Base-by-base conservation (phyloP, 2,329 filamentous ascomycete genomes). In the Xylaria sp. region DNA sequence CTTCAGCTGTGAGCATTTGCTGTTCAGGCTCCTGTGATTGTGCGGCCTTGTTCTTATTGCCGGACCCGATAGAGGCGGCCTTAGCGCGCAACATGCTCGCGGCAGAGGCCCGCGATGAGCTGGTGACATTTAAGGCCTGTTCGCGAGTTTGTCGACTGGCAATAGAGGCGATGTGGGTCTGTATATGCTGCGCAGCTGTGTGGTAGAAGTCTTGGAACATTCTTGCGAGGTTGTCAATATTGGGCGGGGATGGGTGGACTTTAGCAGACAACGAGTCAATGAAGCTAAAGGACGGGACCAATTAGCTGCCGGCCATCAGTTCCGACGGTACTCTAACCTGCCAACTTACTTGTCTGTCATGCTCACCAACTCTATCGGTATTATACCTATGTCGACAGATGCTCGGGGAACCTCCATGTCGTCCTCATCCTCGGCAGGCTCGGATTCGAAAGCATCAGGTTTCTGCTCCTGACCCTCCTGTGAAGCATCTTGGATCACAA, bases 181-280 rank as follows among this genome's bases (percentile, higher is more conserved):
- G 88, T 67, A 98, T 94, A 74, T 96, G 93, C 1, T 89, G 86
- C 11, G 93, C 91, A 26, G 94, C 93, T 65, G 90, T 87, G 49
- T 87, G 83, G 78, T 99, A 99, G 79, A 98, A 99, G 66, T 97
- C 93, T 80, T 99, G 96, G 78, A 98, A 98, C 62, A 96, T 86
- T n/a, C 88, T 87, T 9, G 94, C 92, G 17, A 98, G 86, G 70
- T 88, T 90, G 57, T 97, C 93, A 76, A 97, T 92, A 54, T 88
- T 92, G 0, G 96, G 90, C 5, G 96, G 96, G 5, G 89, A 90
- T 2, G 92, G 88, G 76, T 97, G 92, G 38, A 97, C 91, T 83
- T 93, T 97, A 74, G 93, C 93, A 57, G 90, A 92, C 31, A 99
- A 83, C 6, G 93, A 95, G 70, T 97, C 93, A 76, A 98, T 90